Evolutionary conservation across 2,329 filamentous ascomycete genomes (phyloP).

Genomic region (Cercospora canescens): DNA sequence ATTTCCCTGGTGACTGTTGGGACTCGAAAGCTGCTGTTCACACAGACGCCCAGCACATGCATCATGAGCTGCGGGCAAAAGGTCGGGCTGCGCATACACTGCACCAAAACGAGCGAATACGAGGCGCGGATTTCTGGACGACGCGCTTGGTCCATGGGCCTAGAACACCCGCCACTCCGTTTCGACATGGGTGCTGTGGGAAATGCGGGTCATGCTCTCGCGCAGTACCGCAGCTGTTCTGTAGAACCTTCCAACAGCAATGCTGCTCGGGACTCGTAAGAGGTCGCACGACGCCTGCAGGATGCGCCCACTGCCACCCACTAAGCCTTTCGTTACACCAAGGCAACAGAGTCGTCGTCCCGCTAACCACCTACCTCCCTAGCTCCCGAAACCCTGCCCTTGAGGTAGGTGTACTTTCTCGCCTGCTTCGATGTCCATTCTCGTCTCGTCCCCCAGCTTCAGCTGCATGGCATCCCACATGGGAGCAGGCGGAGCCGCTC

Average conservation of each 20-base stretch:
- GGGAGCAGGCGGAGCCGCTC: neutral
- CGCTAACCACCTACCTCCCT: too few relatives aligned
- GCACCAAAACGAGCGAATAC: neutral
- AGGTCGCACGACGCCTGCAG: neutral
- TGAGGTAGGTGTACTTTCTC: neutral
- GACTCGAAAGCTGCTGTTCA: neutral
- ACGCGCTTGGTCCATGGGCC: neutral
- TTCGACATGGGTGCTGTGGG: neutral
- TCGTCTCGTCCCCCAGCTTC: neutral
- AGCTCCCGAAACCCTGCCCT: neutral
- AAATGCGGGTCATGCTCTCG: neutral
- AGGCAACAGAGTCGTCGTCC: neutral
- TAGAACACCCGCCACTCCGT: neutral
- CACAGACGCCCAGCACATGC: neutral
- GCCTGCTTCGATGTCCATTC: neutral
- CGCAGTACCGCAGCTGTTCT: neutral
- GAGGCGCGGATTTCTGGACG: neutral
- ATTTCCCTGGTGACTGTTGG: neutral
- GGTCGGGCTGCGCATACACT: neutral
- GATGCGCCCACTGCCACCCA: neutral
- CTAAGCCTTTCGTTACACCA: neutral
- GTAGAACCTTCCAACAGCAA: neutral
- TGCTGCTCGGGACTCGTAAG: neutral
- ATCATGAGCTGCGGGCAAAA: neutral
- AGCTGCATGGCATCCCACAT: slow-evolving; percentile 1